A percentile compares a stretch with the other conserved stretches of the same genome.
Evolutionary conservation across 371 early-diverging fungal species (phyloP).

Genomic region (Mortierella sp.): DNA sequence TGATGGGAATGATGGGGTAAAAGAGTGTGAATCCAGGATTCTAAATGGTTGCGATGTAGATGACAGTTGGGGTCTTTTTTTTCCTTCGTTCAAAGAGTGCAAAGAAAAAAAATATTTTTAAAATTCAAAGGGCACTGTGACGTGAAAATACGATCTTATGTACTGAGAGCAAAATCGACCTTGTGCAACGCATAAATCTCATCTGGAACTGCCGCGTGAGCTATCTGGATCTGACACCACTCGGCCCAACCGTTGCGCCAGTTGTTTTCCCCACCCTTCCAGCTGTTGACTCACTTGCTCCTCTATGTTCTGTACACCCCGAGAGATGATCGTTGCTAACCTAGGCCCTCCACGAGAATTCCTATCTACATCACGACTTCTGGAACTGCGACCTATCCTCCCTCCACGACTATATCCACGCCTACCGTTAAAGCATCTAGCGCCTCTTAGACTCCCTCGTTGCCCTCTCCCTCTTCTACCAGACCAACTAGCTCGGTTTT

Average conservation of each 20-base stretch:
- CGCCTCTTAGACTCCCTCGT: slow-evolving; percentile 1
- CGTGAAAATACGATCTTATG: no score
- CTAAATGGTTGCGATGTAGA: slow-evolving; percentile 12
- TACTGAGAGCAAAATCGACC: neutral
- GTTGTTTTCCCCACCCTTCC: slow-evolving; percentile 7
- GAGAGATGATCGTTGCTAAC: slow-evolving; percentile 9
- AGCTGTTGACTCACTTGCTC: slow-evolving; percentile 17
- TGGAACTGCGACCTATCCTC: neutral
- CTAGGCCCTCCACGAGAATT: neutral
- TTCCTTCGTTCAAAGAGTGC: slow-evolving; percentile 6
- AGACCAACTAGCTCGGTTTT: neutral
- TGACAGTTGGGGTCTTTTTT: slow-evolving; percentile 5
- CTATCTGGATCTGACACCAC: slow-evolving; percentile 8
- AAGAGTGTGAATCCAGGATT: slow-evolving; percentile 14
- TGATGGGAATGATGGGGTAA: slow-evolving; percentile 19
- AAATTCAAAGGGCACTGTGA: no score
- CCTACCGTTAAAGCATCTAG: neutral
- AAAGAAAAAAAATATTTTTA: slow-evolving; percentile 15
- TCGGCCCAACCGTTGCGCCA: slow-evolving; percentile 1
- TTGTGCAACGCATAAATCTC: neutral
- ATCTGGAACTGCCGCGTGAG: neutral
- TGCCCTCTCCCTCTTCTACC: neutral
- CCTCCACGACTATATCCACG: neutral
- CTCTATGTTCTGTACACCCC: slow-evolving; percentile 18
- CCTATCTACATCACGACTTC: neutral